These are phyloP conservation scores for Omphalea diandra DNA, from an alignment of 441 rosid genomes.

Conservation along the genomic window DNA sequence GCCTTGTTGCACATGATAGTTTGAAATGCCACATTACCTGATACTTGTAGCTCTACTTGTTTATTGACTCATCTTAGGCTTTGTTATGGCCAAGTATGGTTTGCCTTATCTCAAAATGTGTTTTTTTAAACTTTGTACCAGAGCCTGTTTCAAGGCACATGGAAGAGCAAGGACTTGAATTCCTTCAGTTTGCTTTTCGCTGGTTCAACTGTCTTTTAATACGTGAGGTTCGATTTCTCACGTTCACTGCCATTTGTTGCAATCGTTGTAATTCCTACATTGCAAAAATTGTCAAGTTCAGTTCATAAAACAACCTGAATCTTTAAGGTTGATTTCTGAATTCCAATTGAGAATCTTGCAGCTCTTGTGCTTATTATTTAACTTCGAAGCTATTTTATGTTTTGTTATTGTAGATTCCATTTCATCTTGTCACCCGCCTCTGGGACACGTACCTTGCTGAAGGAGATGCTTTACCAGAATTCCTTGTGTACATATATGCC, in stretches of 20 bases:
- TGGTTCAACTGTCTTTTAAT: constrained; percentile 98
- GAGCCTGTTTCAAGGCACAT: constrained; percentile 97
- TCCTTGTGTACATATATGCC: constrained; percentile 92
- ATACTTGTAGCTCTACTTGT: background rate
- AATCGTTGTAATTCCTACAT: constrained; percentile 2
- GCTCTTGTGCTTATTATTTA: background rate
- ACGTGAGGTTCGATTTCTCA: constrained; percentile 66
- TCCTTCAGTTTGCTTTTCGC: constrained; percentile 96
- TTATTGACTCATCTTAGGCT: background rate
- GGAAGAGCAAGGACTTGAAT: constrained; percentile 98
- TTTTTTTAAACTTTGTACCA: constrained; percentile 34
- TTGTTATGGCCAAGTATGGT: constrained; percentile 10
- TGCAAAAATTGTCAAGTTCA: background rate
- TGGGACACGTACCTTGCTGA: constrained; percentile 99
- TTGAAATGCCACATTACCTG: background rate
- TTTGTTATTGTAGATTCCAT: constrained; percentile 64
- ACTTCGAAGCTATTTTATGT: constrained; percentile 15
- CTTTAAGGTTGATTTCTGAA: background rate
- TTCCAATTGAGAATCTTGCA: background rate
- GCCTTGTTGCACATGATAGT: constrained; percentile 10
- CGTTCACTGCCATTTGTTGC: background rate
- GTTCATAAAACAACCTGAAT: constrained; percentile 4
- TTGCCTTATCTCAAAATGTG: background rate
- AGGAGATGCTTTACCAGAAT: constrained; percentile 97
- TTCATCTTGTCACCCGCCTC: constrained; percentile 76